phyloP scores from a whole-genome alignment of 805 yeast genomes.

The Myxozyma mucilagina region DNA sequence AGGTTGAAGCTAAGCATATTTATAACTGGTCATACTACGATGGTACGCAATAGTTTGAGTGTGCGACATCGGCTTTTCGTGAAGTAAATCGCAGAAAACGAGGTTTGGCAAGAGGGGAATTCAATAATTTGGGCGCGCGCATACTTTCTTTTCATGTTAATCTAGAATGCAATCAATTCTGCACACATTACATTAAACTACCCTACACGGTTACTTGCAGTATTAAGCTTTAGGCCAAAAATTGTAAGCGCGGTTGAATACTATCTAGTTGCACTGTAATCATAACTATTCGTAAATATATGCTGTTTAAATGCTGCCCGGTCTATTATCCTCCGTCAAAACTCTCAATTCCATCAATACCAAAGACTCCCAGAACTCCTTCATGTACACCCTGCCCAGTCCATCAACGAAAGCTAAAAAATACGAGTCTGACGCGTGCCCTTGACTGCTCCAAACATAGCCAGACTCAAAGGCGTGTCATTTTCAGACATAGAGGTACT shows the following conservation, averaged over 20 bases:
- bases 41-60: background rate
- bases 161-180: background rate
- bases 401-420: conserved; percentile 1
- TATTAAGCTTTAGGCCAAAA: too few relatives aligned
- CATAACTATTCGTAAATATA: too few relatives aligned
- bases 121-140: conserved; percentile 2
- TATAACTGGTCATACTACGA: too few relatives aligned
- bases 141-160: background rate
- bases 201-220: too few relatives aligned
- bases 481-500: conserved; percentile 50
- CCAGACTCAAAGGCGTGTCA: conserved; percentile 56
- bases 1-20: too few relatives aligned
- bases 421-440: conserved; percentile 22
- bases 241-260: background rate
- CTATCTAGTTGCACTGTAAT: background rate
- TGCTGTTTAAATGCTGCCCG: background rate
- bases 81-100: background rate
- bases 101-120: background rate
- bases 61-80: background rate
- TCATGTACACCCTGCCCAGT: background rate
- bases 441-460: conserved; percentile 47
- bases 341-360: background rate
- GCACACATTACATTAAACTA: too few relatives aligned
- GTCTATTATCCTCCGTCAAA: background rate
- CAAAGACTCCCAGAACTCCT: background rate